phyloP scores from a whole-genome alignment of 768 basidiomycete species.

The Termitomyces sp. region DNA sequence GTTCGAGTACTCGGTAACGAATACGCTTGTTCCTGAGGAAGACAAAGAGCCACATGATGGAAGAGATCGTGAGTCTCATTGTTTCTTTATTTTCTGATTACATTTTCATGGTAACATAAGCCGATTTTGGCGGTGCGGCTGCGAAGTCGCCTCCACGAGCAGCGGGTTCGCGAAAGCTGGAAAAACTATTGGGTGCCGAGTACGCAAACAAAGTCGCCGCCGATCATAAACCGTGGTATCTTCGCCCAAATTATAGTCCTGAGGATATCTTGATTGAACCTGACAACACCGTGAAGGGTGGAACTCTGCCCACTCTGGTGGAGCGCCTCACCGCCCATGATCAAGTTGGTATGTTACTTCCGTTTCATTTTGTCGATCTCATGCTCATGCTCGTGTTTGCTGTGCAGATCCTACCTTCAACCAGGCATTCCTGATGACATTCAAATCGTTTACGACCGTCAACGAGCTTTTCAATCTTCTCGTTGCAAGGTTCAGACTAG shows the following conservation, averaged over 20 bases:
- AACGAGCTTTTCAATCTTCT: constrained; percentile 82
- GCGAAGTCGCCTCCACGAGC: constrained; percentile 28
- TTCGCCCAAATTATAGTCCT: constrained; percentile 74
- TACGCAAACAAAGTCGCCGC: constrained; percentile 39
- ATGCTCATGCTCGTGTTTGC: constrained; percentile 1
- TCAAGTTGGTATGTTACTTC: constrained; percentile 58
- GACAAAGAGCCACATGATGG: constrained; percentile 8
- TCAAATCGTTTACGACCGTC: constrained; percentile 87
- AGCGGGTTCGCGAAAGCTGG: constrained; percentile 49
- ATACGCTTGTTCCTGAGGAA: constrained; percentile 8
- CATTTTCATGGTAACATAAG: background rate
- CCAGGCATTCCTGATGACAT: constrained; percentile 92
- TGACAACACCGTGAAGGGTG: constrained; percentile 81
- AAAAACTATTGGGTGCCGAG: constrained; percentile 61
- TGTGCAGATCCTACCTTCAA: constrained; percentile 59
- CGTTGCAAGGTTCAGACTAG: constrained; percentile 72
- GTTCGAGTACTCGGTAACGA: constrained; percentile 1
- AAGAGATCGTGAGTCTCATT: constrained; percentile 31
- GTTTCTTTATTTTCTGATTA: background rate
- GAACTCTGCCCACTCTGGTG: constrained; percentile 80
- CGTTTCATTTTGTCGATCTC: background rate
- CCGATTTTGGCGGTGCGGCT: constrained; percentile 5
- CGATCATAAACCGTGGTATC: constrained; percentile 71
- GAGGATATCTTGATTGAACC: constrained; percentile 82
- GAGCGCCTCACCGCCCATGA: constrained; percentile 92